Base-by-base conservation (phyloP, 202 grass and related monocot genomes). In the Carex arenaria region DNA sequence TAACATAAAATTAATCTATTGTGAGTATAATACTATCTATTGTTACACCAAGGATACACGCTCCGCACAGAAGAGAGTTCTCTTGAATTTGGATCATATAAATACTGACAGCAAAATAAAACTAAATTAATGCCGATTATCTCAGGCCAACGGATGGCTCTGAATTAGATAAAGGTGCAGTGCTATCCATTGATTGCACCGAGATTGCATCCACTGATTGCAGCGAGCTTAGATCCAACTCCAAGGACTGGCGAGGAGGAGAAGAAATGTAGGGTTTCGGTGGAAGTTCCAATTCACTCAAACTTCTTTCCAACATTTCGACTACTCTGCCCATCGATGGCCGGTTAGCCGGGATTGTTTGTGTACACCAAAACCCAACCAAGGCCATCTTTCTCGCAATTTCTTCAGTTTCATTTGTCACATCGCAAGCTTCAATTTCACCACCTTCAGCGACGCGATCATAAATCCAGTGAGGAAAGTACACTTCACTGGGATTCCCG, bases 261-360 rank as follows among this genome's bases (percentile, higher is more conserved):
- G 80, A 82, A 82, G 22, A 11, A 67, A 82, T n/a, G 64, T 13
- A 56, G 13, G 80, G 80, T 82, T 82, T 82, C 17, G 78, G 89
- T 30, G 89, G 82, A 47, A 91, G 64, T 69, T 86, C 67, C 67
- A 88, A 70, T 3, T 88, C 89, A 72, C 53, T 12, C 2, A 64
- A 3, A 6, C 65, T 88, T 67, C 85, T 88, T 66, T 88, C 86
- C 34, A 91, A 76, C 89, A 91, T 88, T 82, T 91, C 89, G 0
- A 91, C 0, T 0, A 91, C 87, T 63, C 61, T 86, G 52, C 81
- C 87, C 87, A 91, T 89, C 2, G 87, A 78, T 61, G 87, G 90
- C 30, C 90, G 81, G 45, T 72, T 85, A 20, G 81, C 40, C 4
- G 87, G 87, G 2, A 72, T 70, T 17, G 74, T 78, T 76, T 81